Evolutionary conservation across 768 basidiomycete species (phyloP), one percentile per base, ranked within the genome.

Genomic region (Boletus vermiculosoides): DNA sequence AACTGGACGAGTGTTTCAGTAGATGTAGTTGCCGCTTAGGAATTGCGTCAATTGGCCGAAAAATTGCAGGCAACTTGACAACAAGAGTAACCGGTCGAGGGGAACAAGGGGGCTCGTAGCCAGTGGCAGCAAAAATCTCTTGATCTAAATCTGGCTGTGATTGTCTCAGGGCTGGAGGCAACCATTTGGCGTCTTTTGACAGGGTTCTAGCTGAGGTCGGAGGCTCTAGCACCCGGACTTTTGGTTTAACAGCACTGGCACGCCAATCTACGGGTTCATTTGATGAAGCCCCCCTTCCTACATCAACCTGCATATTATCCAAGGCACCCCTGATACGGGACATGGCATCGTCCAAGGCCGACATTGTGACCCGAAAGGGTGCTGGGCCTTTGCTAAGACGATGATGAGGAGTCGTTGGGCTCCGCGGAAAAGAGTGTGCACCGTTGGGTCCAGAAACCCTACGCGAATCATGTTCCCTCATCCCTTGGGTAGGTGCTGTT

Each of bases 271-370:
- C 52, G 22, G 52, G 54, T 40, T 65, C 69, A 20, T 54, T 59
- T 45, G 56, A 59, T 50, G 49, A 50, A 41, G 52, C 16, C 1
- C 52, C 63, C 31, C 65, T 73, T 58, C 65, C 66, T 41, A 64
- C 64, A 30, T 80, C 80, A 22, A 77, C 73, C 55, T 85, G 87
- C 84, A 88, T 88, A 31, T 78, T 80, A 66, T 83, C 81, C 54
- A 94, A 65, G 15, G 86, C 92, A 33, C 89, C 91, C 65, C 87
- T 93, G 65, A 94, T 92, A 41, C 92, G 83, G 7, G 88, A 90
- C 82, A 94, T 91, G 28, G 84, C 82, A 66, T 94, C 90, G 65
- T 90, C 84, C 59, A 93, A 73, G 18, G 90, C 81, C 3, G 89
- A 86, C 83, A 92, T 90, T 31, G 80, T 72, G 20, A 76, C 77